Conservation (phyloP, 495 filamentous ascomycete genomes). For the Penicillium riverlandense region DNA sequence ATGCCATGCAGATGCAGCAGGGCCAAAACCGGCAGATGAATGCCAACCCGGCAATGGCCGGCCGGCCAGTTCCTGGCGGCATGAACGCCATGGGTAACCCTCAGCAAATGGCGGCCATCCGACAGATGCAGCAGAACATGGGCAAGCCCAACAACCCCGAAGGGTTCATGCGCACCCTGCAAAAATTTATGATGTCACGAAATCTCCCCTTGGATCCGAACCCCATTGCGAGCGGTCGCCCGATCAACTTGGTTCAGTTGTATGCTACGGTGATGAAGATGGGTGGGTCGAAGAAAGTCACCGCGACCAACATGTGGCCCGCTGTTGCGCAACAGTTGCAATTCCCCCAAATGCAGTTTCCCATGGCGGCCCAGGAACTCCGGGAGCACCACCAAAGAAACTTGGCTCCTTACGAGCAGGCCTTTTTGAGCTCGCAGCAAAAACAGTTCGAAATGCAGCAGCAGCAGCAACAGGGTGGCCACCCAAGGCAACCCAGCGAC, state of each 20-base stretch:
- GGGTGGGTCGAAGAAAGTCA: conserved; percentile 72
- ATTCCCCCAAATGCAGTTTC: conserved; percentile 58
- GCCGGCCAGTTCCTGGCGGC: conserved; percentile 28
- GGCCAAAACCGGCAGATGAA: conserved; percentile 61
- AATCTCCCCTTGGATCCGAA: conserved; percentile 61
- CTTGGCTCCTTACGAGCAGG: conserved; percentile 65
- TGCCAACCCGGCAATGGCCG: conserved; percentile 40
- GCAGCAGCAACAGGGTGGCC: conserved; percentile 20
- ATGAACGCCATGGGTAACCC: conserved; percentile 41
- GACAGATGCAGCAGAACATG: conserved; percentile 59
- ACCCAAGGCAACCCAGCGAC: conserved; percentile 28
- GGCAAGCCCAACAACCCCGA: conserved; percentile 51
- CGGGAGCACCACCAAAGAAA: conserved; percentile 67
- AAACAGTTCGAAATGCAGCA: conserved; percentile 40
- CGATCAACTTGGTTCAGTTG: conserved; percentile 63
- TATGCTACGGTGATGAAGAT: conserved; percentile 69
- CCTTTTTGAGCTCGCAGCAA: conserved; percentile 54
- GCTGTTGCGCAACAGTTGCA: conserved; percentile 60
- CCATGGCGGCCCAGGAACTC: conserved; percentile 59
- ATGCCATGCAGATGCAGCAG: conserved; percentile 53
- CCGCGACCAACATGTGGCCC: conserved; percentile 60
- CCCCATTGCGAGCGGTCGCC: conserved; percentile 62
- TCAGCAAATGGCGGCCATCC: conserved; percentile 40
- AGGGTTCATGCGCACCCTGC: conserved; percentile 68
- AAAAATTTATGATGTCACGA: conserved; percentile 62